A percentile compares a stretch with the other conserved stretches of the same genome.
These are phyloP conservation scores for Simplicillium aogashimaense DNA, from an alignment of 2,329 filamentous ascomycete genomes.

Conservation along the genomic window DNA sequence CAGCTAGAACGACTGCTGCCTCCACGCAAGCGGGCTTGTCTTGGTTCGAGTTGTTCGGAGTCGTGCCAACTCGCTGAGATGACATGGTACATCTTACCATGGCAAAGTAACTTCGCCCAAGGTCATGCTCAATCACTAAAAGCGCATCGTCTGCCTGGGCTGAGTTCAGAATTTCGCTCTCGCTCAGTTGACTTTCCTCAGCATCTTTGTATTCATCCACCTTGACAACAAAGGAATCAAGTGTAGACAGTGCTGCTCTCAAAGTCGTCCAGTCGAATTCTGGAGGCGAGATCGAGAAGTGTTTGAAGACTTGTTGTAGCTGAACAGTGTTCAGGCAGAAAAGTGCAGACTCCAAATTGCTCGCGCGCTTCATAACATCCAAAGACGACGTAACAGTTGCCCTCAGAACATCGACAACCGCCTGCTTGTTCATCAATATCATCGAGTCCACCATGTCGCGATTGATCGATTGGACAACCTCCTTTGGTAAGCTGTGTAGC, in stretches of 20 bases:
- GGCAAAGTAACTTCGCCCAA: conserved; percentile 36
- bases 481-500: conserved; percentile 36
- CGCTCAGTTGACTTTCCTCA: conserved; percentile 26
- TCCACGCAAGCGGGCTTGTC: conserved; percentile 27
- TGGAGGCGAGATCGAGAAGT: conserved; percentile 29
- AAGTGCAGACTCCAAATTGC: conserved; percentile 34
- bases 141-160: conserved; percentile 36
- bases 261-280: conserved; percentile 40
- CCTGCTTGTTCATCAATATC: conserved; percentile 40
- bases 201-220: conserved; percentile 31
- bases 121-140: conserved; percentile 34
- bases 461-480: conserved; percentile 30
- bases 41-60: not conserved
- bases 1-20: conserved; percentile 32
- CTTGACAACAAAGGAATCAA: conserved; percentile 35
- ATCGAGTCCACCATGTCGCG: conserved; percentile 37
- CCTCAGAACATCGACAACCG: conserved; percentile 41
- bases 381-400: conserved; percentile 37
- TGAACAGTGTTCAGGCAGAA: conserved; percentile 40
- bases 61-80: too few species aligned
- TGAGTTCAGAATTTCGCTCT: conserved; percentile 26
- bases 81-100: conserved; percentile 25
- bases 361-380: conserved; percentile 37
- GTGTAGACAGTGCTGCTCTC: conserved; percentile 30
- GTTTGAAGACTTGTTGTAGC: conserved; percentile 39